Percentiles rank a stretch among this genome's conserved stretches.
These are phyloP conservation scores for Tricholoma saponaceum DNA, from an alignment of 768 basidiomycete species.

Conservation along the genomic window DNA sequence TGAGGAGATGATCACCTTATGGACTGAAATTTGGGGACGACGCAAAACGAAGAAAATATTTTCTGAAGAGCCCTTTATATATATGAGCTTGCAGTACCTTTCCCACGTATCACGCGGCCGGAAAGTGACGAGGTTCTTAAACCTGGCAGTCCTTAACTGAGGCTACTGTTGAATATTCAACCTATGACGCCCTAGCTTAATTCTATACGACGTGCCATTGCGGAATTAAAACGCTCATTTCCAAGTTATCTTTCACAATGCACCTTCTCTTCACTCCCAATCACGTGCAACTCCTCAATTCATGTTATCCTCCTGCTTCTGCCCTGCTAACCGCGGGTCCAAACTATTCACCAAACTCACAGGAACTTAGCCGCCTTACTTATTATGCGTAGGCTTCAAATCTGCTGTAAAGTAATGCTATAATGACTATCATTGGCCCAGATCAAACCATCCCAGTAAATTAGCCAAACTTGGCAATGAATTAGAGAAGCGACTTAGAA, in stretches of 20 bases:
- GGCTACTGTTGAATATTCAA: background rate
- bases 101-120: background rate
- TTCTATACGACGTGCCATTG: conserved; percentile 3
- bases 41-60: conserved; percentile 1
- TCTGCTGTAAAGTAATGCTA: background rate
- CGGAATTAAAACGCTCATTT: conserved; percentile 13
- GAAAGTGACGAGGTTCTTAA: too few relatives aligned
- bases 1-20: conserved; percentile 11
- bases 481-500: conserved; percentile 67
- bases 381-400: conserved; percentile 62
- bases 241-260: conserved; percentile 35
- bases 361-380: conserved; percentile 80
- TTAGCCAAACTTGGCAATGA: conserved; percentile 72
- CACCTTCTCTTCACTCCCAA: conserved; percentile 74
- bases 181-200: conserved; percentile 7
- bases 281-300: conserved; percentile 78
- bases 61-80: background rate
- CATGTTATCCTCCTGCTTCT: conserved; percentile 83
- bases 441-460: conserved; percentile 77
- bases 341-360: conserved; percentile 75
- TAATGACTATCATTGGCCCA: conserved; percentile 14
- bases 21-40: too few relatives aligned
- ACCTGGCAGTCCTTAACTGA: too few relatives aligned
- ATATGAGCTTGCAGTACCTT: too few relatives aligned
- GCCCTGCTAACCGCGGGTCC: conserved; percentile 71